These are phyloP conservation scores for Usnea hakonensis DNA, from an alignment of 495 filamentous ascomycete genomes.

Conservation along the genomic window DNA sequence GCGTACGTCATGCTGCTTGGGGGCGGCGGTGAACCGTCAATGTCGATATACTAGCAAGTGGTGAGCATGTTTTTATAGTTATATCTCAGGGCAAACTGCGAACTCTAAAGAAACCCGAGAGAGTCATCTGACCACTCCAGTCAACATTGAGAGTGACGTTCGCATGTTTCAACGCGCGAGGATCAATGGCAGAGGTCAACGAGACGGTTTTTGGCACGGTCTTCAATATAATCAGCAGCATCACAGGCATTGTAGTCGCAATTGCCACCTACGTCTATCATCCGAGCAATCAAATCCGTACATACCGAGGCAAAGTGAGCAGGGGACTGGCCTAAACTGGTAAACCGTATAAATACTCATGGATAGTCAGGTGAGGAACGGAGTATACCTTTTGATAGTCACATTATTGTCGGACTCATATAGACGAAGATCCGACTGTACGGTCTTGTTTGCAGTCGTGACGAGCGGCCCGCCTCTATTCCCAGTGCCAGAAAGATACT, in stretches of 20 bases:
- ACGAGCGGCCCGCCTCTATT: conserved; percentile 28
- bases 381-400: conserved; percentile 33
- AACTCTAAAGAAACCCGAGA: conserved; percentile 13
- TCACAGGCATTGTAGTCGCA: background rate
- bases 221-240: background rate
- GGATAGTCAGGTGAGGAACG: too few relatives aligned
- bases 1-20: conserved; percentile 1
- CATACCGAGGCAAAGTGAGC: conserved; percentile 40
- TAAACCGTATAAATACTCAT: background rate
- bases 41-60: conserved; percentile 5
- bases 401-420: conserved; percentile 49
- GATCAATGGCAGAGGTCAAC: conserved; percentile 45
- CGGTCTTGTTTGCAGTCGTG: conserved; percentile 38
- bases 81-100: background rate
- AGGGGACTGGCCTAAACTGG: conserved; percentile 35
- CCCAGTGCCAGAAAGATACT: conserved; percentile 45
- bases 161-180: conserved; percentile 51
- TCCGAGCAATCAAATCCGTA: conserved; percentile 43
- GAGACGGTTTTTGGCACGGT: conserved; percentile 44
- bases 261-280: conserved; percentile 40
- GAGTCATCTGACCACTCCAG: conserved; percentile 13
- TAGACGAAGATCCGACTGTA: conserved; percentile 47
- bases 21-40: background rate
- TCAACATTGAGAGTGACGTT: conserved; percentile 35
- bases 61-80: background rate